Percentiles rank a stretch among this genome's conserved stretches.
phyloP scores from a whole-genome alignment of 495 filamentous ascomycete species.

The Elasticomyces elasticus region DNA sequence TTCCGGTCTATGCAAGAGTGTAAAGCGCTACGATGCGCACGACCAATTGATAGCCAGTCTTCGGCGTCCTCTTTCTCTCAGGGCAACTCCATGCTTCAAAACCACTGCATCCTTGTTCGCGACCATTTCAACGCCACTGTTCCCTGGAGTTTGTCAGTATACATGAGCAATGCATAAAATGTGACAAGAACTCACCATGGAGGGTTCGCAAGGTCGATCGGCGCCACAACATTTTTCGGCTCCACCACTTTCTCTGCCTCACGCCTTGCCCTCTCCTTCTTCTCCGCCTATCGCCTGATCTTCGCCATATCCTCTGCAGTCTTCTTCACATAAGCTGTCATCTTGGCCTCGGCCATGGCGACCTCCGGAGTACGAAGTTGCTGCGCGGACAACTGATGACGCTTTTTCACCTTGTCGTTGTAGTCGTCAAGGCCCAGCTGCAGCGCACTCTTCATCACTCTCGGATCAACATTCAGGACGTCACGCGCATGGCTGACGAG shows the following conservation, averaged over 20 bases:
- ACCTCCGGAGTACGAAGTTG: background rate
- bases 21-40: too few species aligned
- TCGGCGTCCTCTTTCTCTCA: too few species aligned
- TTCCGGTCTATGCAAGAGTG: too few species aligned
- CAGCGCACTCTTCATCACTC: background rate
- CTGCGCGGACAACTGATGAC: background rate
- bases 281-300: background rate
- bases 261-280: background rate
- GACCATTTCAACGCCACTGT: background rate
- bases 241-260: background rate
- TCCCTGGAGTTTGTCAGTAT: background rate
- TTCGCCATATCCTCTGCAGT: background rate
- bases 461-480: background rate
- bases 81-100: too few species aligned
- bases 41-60: too few species aligned
- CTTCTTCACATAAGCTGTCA: background rate
- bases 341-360: background rate
- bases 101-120: background rate
- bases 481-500: background rate
- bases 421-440: background rate
- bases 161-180: background rate
- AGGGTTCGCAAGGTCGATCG: background rate
- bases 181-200: background rate
- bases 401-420: background rate
- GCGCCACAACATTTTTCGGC: background rate